Conservation (phyloP, 1,139 yeast species). For the Taiozyma sp. region DNA sequence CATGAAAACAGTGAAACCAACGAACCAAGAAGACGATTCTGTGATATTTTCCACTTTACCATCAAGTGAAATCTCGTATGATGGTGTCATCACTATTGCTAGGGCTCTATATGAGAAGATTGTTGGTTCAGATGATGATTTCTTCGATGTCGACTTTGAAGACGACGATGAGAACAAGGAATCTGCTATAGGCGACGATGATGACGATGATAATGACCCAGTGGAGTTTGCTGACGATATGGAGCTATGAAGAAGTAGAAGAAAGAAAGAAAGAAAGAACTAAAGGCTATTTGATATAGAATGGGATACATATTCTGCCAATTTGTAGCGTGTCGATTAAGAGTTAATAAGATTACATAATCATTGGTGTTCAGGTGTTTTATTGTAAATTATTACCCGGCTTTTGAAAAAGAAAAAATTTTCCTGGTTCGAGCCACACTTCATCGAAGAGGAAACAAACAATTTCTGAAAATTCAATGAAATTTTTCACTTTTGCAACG, state of each 20-base stretch:
- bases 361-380: conserved; percentile 3
- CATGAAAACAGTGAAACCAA: conserved; percentile 6
- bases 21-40: conserved; percentile 30
- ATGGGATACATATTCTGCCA: neutral
- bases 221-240: conserved; percentile 66
- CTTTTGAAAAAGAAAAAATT: neutral
- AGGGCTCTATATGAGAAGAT: conserved; percentile 64
- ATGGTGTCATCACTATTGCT: conserved; percentile 84
- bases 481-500: neutral
- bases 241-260: conserved; percentile 40
- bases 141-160: conserved; percentile 92
- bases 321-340: neutral
- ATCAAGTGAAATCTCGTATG: conserved; percentile 80
- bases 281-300: neutral
- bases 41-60: conserved; percentile 70
- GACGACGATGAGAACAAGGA: conserved; percentile 63
- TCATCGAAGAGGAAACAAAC: neutral
- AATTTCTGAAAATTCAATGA: neutral
- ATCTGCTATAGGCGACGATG: conserved; percentile 22
- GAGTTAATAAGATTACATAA: neutral
- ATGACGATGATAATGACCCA: conserved; percentile 31
- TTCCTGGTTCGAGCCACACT: neutral
- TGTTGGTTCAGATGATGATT: conserved; percentile 92
- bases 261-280: neutral
- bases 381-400: neutral